Base-by-base conservation (phyloP, 176 grass and related monocot genomes). In the Pharus latifolius region DNA sequence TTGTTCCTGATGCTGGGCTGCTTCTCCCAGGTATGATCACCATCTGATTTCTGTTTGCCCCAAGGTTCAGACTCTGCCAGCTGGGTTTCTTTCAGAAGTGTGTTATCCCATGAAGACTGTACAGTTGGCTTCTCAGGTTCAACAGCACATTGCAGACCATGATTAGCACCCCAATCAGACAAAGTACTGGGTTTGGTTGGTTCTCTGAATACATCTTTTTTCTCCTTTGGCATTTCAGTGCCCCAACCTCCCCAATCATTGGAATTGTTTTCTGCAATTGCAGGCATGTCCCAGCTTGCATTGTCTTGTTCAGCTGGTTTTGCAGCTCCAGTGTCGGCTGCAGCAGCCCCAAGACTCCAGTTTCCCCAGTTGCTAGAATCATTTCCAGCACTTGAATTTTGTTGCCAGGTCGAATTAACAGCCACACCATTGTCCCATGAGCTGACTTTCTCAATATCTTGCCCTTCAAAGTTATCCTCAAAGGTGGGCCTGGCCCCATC, bases 401-500 rank as follows among this genome's bases (percentile, higher is more conserved):
- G 64, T 8, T 93, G 86, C 88, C 89, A 90, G 14, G 51, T 71
- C 2, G 76, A 57, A 29, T 74, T 65, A 32, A 6, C 50, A 14
- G 61, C 28, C 49, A 56, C 63, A 52, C 63, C 57, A 54, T 84
- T 87, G 56, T 80, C 83, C 72, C 60, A 73, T 20, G 69, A 70
- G 23, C 45, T 55, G 13, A 24, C 71, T 4, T 95, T 89, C 44
- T 63, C 56, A 44, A 58, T 56, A 71, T 45, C 72, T 70, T 81
- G 80, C 69, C 77, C 57, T 69, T 88, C 95, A 55, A 76, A 28
- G 45, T 46, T 58, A 59, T 99, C 87, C 38, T 99, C 90, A 69
- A 98, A 98, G 11, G 82, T 94, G 11, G 83, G 84, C 50, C 85
- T 82, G 40, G 49, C 55, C 22, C 80, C 86, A 62, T 92, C 85